Conservation (phyloP, 352 stramenopile genomes). For the Phytophthora melonis region DNA sequence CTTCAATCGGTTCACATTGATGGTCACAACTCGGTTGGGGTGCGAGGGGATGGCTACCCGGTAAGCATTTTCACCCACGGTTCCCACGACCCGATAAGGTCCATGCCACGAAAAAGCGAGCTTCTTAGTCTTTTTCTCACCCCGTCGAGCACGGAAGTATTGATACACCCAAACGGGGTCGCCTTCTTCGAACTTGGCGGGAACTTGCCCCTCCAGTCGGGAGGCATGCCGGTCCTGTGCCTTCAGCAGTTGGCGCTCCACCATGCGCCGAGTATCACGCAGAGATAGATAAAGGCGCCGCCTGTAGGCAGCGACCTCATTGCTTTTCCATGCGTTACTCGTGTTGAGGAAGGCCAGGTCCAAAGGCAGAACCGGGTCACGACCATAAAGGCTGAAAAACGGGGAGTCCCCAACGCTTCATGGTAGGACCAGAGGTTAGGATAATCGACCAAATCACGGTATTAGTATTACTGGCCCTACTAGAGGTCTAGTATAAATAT, state of each 20-base stretch:
- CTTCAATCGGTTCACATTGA: too few relatives aligned
- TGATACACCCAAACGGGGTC: too few relatives aligned
- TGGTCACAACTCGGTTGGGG: conserved; percentile 6
- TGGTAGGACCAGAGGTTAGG: too few relatives aligned
- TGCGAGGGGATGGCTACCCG: conserved; percentile 1
- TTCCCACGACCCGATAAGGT: not conserved
- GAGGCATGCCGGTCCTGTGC: not conserved
- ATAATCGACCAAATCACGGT: too few relatives aligned
- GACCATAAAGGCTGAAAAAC: too few relatives aligned
- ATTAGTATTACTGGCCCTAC: too few relatives aligned
- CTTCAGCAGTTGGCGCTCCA: conserved; percentile 14
- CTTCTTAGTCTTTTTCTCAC: conserved; percentile 19
- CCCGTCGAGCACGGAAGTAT: too few relatives aligned
- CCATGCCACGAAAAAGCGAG: conserved; percentile 22
- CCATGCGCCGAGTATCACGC: not conserved
- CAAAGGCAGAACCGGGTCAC: too few relatives aligned
- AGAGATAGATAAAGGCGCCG: conserved; percentile 1
- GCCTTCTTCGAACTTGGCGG: too few relatives aligned
- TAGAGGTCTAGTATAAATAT: too few relatives aligned
- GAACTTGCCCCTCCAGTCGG: too few relatives aligned
- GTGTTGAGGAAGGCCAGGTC: conserved; percentile 20
- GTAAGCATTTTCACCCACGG: conserved; percentile 2
- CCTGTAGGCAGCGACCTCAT: conserved; percentile 6
- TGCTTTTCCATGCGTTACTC: conserved; percentile 10
- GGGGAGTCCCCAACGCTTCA: too few relatives aligned